phyloP scores from a whole-genome alignment of 805 yeast genomes.

The Pichia deserticola region DNA sequence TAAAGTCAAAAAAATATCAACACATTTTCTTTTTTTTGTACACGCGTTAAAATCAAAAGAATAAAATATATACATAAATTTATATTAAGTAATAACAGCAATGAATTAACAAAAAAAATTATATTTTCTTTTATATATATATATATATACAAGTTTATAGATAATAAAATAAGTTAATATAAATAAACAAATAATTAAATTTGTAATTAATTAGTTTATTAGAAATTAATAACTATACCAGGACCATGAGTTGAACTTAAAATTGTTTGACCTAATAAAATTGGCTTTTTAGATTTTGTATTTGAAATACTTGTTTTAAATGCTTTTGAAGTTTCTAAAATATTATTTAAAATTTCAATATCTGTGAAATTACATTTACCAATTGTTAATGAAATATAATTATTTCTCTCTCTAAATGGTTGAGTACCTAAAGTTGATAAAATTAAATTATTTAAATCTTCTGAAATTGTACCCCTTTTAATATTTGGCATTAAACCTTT shows the following conservation, averaged over 20 bases:
- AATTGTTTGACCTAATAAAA: conserved; percentile 60
- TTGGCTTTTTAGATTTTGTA: conserved; percentile 62
- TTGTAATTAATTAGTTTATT: neutral
- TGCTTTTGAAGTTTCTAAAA: conserved; percentile 58
- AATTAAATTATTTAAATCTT: conserved; percentile 51
- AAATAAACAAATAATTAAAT: neutral
- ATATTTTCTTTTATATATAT: too few relatives aligned
- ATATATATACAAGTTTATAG: too few relatives aligned
- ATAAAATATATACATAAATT: too few relatives aligned
- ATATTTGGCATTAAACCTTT: conserved; percentile 81
- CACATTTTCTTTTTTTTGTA: too few relatives aligned
- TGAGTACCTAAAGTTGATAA: conserved; percentile 53
- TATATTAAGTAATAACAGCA: too few relatives aligned
- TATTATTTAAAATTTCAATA: conserved; percentile 62
- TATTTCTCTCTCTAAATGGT: conserved; percentile 70
- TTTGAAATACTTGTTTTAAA: conserved; percentile 44
- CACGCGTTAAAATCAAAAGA: too few relatives aligned
- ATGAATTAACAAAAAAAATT: too few relatives aligned
- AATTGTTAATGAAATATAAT: conserved; percentile 56
- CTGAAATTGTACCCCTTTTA: conserved; percentile 79
- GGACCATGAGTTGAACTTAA: conserved; percentile 74
- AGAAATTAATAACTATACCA: conserved; percentile 57
- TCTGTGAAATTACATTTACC: conserved; percentile 77
- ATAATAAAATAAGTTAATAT: neutral
- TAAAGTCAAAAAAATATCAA: too few relatives aligned